phyloP scores from a whole-genome alignment of 352 stramenopile genomes.

The Plasmopara viticola region DNA sequence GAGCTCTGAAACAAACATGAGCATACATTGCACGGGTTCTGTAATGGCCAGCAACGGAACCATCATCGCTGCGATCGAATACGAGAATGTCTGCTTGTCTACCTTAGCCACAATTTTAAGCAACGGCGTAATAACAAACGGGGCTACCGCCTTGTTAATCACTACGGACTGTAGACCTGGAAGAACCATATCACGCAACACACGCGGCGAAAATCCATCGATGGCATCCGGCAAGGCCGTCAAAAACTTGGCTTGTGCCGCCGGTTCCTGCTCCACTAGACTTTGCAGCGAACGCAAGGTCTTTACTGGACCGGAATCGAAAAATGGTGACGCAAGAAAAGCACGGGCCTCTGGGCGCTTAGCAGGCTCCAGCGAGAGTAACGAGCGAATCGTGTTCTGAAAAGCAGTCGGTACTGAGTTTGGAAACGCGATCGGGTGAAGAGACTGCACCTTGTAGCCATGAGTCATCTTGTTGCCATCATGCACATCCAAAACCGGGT shows the following conservation, averaged over 20 bases:
- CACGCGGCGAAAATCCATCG: slow-evolving; percentile 66
- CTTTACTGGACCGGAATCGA: slow-evolving; percentile 82
- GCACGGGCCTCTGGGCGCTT: slow-evolving; percentile 61
- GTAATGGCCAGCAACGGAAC: slow-evolving; percentile 70
- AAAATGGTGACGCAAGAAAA: slow-evolving; percentile 81
- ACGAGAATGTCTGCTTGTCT: slow-evolving; percentile 78
- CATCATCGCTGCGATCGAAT: slow-evolving; percentile 78
- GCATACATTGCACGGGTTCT: slow-evolving; percentile 86
- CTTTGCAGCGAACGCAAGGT: slow-evolving; percentile 74
- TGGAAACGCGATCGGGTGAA: slow-evolving; percentile 82
- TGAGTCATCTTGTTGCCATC: slow-evolving; percentile 88
- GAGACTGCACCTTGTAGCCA: slow-evolving; percentile 84
- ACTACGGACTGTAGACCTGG: slow-evolving; percentile 68
- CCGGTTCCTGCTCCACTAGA: slow-evolving; percentile 77
- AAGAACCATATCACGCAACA: slow-evolving; percentile 82
- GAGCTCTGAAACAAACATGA: slow-evolving; percentile 86
- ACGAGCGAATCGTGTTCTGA: slow-evolving; percentile 79
- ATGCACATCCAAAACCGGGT: slow-evolving; percentile 72
- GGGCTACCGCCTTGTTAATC: slow-evolving; percentile 83
- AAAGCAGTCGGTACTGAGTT: slow-evolving; percentile 65
- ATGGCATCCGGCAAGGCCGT: slow-evolving; percentile 65
- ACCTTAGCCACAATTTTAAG: slow-evolving; percentile 85
- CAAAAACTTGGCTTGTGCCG: slow-evolving; percentile 76
- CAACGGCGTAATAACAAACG: slow-evolving; percentile 83
- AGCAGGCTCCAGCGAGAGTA: slow-evolving; percentile 54